Percentiles rank a stretch among this genome's conserved stretches.
Evolutionary conservation across 2,329 filamentous ascomycete genomes (phyloP).

Genomic region (Colletotrichum paranaense): DNA sequence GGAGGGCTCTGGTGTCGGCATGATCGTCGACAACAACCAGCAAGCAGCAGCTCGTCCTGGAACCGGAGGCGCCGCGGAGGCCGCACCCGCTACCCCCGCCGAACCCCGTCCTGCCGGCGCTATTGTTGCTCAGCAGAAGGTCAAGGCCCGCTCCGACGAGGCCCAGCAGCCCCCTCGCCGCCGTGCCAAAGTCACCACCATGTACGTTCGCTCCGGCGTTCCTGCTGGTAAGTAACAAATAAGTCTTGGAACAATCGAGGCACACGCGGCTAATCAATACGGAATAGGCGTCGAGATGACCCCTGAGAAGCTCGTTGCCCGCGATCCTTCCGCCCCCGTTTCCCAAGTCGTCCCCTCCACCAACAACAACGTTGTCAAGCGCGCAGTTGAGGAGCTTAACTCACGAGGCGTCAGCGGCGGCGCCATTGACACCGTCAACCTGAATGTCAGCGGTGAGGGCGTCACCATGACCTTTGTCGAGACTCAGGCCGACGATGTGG

Average conservation of each 20-base stretch:
- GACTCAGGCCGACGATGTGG: conserved; percentile 46
- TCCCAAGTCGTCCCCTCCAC: conserved; percentile 23
- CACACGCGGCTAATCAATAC: background rate
- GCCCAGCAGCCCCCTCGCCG: conserved; percentile 43
- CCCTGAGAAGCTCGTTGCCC: conserved; percentile 32
- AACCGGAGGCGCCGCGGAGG: background rate
- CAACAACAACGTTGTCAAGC: conserved; percentile 24
- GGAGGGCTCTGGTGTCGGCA: conserved; percentile 52
- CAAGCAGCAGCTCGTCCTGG: conserved; percentile 42
- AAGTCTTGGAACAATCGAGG: background rate
- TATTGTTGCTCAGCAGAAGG: conserved; percentile 29
- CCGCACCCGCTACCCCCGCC: background rate
- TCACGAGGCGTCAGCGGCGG: conserved; percentile 36
- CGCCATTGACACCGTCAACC: conserved; percentile 55
- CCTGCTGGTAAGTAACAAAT: conserved; percentile 51
- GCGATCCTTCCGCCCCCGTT: conserved; percentile 15
- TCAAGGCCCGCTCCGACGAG: conserved; percentile 31
- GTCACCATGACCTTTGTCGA: conserved; percentile 60
- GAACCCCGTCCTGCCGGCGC: conserved; percentile 8
- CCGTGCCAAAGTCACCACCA: conserved; percentile 57
- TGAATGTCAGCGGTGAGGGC: conserved; percentile 58
- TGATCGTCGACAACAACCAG: conserved; percentile 49
- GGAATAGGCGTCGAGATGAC: conserved; percentile 28
- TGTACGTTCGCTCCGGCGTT: conserved; percentile 58
- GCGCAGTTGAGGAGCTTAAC: conserved; percentile 35